Base-by-base conservation (phyloP, 768 basidiomycete species). In the Tylopilus plumbeoviolaceoides region DNA sequence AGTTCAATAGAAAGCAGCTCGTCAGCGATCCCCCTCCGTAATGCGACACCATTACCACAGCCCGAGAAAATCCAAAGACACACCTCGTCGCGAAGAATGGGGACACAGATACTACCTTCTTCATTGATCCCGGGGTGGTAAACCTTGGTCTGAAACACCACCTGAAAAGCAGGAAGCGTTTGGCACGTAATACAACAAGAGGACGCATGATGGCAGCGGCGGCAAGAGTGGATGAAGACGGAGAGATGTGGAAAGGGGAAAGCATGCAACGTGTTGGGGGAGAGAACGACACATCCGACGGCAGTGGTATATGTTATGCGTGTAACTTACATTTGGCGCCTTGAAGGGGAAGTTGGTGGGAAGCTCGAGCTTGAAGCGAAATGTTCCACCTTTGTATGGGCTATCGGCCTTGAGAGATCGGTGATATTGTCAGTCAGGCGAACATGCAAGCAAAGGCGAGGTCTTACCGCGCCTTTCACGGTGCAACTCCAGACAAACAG, bases 41-140 rank as follows among this genome's bases (percentile, higher is more conserved):
- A 41, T 15, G 31, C 47, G 27, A 50, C 21, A n/a, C 15, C 7
- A 4, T 28, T 10, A 35, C 9, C 11, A 18, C 47, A 51, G 17
- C 31, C 43, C 55, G 51, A 45, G 54, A 49, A n/a, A 15, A 23
- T 52, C 42, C 33, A 14, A 44, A 41, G 58, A 43, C 85, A 48
- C 57, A 87, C 90, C 73, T 91, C 88, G 67, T 93, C 91, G 61
- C 87, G 81, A 47, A 93, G 77, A 44, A 93, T 78, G 31, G 90
- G 86, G 30, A 93, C 82, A 65, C 91, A 93, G 52, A 93, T 92
- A 21, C 80, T 76, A 31, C 91, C 91, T 65, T 93, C 89, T 51
- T 92, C 91, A 57, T 93, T 91, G 67, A 93, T 88, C 35, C 91
- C 91, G 25, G 91, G 91, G 68, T 93, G 91, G 65, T 93, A 93